phyloP scores from a whole-genome alignment of 1,284 basidiomycete genomes.

The Trichosporon asahii region DNA sequence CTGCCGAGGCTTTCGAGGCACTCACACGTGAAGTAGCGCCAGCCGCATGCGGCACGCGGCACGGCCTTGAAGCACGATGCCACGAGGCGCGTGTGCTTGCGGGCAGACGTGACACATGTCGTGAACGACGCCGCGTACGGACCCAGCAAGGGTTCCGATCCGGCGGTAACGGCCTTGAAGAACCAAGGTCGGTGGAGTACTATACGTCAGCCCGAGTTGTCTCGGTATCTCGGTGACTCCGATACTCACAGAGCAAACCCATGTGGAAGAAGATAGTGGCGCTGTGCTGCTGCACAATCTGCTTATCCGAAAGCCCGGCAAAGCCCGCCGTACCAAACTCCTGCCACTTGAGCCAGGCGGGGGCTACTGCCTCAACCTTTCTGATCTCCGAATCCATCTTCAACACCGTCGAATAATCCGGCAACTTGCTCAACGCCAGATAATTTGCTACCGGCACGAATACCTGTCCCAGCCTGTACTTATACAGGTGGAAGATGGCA shows the following conservation, averaged over 20 bases:
- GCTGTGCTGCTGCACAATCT: constrained; percentile 29
- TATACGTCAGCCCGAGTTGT: not conserved
- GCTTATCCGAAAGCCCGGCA: constrained; percentile 13
- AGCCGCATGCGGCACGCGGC: constrained; percentile 24
- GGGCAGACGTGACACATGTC: constrained; percentile 28
- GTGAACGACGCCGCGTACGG: constrained; percentile 29
- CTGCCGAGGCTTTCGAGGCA: not conserved
- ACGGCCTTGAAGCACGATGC: constrained; percentile 19
- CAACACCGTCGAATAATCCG: constrained; percentile 25
- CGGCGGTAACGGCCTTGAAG: constrained; percentile 25
- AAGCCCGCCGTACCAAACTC: constrained; percentile 14
- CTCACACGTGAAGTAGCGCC: constrained; percentile 33
- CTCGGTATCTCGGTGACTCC: not conserved
- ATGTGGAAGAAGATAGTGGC: constrained; percentile 31
- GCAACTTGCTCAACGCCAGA: constrained; percentile 24
- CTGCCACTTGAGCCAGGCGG: constrained; percentile 26
- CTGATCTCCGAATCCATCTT: constrained; percentile 28
- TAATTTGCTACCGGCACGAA: constrained; percentile 28
- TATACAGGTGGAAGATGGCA: constrained; percentile 26
- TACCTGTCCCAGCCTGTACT: constrained; percentile 23
- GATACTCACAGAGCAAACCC: constrained; percentile 23
- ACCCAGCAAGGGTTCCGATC: constrained; percentile 25
- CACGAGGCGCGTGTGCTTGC: constrained; percentile 28
- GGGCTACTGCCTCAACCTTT: constrained; percentile 21
- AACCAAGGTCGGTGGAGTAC: constrained; percentile 30